Conservation (phyloP, 2,329 filamentous ascomycete genomes). For the Colletotrichum noveboracense region DNA sequence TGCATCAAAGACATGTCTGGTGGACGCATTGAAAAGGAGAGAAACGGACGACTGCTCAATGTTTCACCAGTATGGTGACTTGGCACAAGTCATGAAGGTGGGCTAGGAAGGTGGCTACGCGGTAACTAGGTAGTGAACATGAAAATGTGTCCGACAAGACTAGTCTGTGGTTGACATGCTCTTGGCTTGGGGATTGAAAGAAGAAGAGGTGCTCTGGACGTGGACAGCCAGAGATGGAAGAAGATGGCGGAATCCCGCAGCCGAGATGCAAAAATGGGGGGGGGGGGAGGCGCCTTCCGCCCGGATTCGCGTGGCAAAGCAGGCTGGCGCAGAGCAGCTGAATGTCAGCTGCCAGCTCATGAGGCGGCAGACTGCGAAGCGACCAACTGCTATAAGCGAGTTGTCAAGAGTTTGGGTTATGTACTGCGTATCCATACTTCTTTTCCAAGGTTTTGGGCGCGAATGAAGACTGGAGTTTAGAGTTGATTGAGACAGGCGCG, state of each 20-base stretch:
- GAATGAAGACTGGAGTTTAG: neutral
- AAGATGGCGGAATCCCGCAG: neutral
- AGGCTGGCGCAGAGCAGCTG: neutral
- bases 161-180: neutral
- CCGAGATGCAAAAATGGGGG: neutral
- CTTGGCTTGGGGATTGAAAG: neutral
- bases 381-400: neutral
- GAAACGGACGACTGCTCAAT: neutral
- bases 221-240: neutral
- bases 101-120: neutral
- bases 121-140: neutral
- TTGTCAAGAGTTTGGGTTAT: neutral
- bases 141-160: neutral
- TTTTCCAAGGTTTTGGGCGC: neutral
- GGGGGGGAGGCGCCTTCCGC: neutral
- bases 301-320: neutral
- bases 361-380: neutral
- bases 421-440: neutral
- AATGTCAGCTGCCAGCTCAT: neutral
- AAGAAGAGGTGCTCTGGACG: neutral
- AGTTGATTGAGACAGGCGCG: neutral
- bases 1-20: neutral
- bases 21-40: neutral
- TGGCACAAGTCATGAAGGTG: neutral
- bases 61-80: neutral